A percentile compares a stretch with the other conserved stretches of the same genome.
Evolutionary conservation across 495 filamentous ascomycete species (phyloP).

Genomic region (Penicillium argentinense): DNA sequence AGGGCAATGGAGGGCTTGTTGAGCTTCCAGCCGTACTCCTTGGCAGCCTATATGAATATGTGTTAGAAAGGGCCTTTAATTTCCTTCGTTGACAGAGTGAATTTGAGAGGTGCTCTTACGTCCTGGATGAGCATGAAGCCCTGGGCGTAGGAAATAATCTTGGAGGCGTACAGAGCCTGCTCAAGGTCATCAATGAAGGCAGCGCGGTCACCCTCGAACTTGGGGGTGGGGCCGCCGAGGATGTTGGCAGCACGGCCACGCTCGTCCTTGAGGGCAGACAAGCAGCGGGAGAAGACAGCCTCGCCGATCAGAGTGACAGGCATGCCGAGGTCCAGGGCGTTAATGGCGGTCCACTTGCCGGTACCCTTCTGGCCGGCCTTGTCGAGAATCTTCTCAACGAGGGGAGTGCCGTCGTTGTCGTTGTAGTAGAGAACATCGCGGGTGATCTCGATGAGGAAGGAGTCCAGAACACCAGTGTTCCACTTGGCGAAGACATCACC

Average conservation of each 20-base stretch:
- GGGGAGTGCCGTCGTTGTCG: slow-evolving; percentile 84
- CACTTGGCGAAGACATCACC: slow-evolving; percentile 68
- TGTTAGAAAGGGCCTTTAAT: no score
- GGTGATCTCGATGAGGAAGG: slow-evolving; percentile 99
- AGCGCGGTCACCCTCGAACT: slow-evolving; percentile 87
- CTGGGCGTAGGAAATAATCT: slow-evolving; percentile 99
- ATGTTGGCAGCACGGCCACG: slow-evolving; percentile 77
- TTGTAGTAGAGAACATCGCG: slow-evolving; percentile 96
- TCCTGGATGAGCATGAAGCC: slow-evolving; percentile 99
- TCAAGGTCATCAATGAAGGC: slow-evolving; percentile 94
- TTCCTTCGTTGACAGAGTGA: no score
- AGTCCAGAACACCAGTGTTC: slow-evolving; percentile 98
- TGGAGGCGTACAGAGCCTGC: slow-evolving; percentile 97
- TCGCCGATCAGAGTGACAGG: slow-evolving; percentile 97
- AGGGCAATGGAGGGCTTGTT: slow-evolving; percentile 99
- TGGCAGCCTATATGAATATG: slow-evolving; percentile 69
- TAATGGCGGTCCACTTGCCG: slow-evolving; percentile 99
- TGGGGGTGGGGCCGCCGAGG: slow-evolving; percentile 72
- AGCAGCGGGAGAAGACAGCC: slow-evolving; percentile 90
- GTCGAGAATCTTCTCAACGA: slow-evolving; percentile 98
- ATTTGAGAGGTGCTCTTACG: slow-evolving; percentile 51
- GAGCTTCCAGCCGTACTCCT: slow-evolving; percentile 95
- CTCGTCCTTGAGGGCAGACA: slow-evolving; percentile 93
- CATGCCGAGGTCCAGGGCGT: slow-evolving; percentile 97
- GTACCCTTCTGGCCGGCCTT: slow-evolving; percentile 99